Base-by-base conservation (phyloP, 1,284 basidiomycete genomes). In the Trichosporon asahii region DNA sequence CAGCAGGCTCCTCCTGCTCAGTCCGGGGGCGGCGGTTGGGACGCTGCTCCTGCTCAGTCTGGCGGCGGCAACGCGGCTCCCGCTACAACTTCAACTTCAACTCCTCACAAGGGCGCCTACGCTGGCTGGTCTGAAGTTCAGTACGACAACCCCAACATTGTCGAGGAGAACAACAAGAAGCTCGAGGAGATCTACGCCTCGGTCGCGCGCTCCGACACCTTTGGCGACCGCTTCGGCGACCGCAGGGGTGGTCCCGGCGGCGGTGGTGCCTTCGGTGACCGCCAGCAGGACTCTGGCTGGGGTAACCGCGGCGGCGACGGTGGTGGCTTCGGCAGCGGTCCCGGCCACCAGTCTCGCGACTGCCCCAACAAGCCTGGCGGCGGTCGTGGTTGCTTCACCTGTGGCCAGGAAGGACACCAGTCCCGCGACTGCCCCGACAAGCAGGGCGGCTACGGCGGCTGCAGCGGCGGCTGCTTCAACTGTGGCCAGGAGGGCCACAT, bases 401-500 rank as follows among this genome's bases (percentile, higher is more conserved):
- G 69, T 35, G 57, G 64, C 9, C 65, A 67, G 40, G 18, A 49
- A 4, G 69, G 69, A 23, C 69, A 68, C 64, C 7, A 66, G 60
- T 35, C 57, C n/a, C 65, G 65, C 18, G 68, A 69, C 18, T 66
- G 65, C 31, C 68, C 64, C n/a, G 61, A 33, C 49, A 21, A 49
- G 61, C 37, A 21, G 2, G 57, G 37, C 12, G 37, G 37, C 12
- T 12, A 4, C 14, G 67, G 71, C 18, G 64, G 35, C 12, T 66
- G 65, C 29, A 12, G 11, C 31, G 67, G 69, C 6, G 57, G 35
- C 27, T 77, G 76, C 68, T 71, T 68, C 66, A 70, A 69, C 23
- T 77, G 76, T 18, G 71, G 71, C 12, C 65, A 75, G 68, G 15
- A 61, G 7, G 76, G 76, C 3, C 76, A 77, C 61, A 21, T 71